Percentiles rank a stretch among this genome's conserved stretches.
Evolutionary conservation across 225 moss, liverwort and hornwort species (phyloP).

Genomic region (Polytrichum commune): DNA sequence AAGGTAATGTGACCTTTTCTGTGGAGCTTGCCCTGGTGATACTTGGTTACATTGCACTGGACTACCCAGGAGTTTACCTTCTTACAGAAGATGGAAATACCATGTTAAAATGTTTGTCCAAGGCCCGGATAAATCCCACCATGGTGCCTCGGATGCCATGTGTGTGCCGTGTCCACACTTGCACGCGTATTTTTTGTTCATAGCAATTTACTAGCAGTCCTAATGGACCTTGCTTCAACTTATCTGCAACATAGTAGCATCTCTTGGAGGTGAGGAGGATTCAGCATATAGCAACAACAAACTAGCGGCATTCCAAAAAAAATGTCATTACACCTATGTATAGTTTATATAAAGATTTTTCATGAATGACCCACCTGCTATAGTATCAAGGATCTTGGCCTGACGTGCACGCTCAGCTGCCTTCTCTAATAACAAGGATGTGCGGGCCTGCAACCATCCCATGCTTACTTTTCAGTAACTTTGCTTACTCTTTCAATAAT

Average conservation of each 20-base stretch:
- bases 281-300: background rate
- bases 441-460: conserved; percentile 42
- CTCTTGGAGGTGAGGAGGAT: background rate
- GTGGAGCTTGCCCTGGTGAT: background rate
- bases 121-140: conserved; percentile 61
- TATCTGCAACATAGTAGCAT: conserved; percentile 29
- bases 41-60: conserved; percentile 8
- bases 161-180: conserved; percentile 71
- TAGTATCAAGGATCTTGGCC: conserved; percentile 47
- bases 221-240: conserved; percentile 52
- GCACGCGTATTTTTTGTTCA: conserved; percentile 55
- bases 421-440: conserved; percentile 62
- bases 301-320: too few relatives aligned
- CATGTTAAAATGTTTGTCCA: conserved; percentile 78
- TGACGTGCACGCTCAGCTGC: conserved; percentile 66
- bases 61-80: conserved; percentile 35
- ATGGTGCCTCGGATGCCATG: conserved; percentile 64
- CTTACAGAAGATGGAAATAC: conserved; percentile 38
- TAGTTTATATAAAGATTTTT: too few relatives aligned
- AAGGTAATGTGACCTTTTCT: background rate
- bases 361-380: conserved; percentile 39
- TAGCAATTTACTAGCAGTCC: conserved; percentile 59
- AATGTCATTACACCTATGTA: too few relatives aligned
- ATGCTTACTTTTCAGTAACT: background rate
- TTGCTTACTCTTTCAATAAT: too few relatives aligned